Conservation (phyloP, 257 asterid species). For the Penstemon eatonii region DNA sequence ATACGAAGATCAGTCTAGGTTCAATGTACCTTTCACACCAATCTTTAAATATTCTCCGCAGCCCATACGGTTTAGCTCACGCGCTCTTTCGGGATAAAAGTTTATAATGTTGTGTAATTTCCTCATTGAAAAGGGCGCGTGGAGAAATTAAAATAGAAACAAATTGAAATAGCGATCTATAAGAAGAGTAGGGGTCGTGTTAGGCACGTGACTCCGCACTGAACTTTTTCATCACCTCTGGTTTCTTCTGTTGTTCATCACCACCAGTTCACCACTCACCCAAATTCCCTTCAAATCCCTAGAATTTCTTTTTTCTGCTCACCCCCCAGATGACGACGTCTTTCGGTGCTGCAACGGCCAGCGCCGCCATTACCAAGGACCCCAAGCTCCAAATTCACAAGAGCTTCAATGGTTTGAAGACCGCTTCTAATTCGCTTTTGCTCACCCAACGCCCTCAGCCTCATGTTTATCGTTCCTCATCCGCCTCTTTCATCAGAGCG, state of each 20-base stretch:
- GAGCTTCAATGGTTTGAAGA: conserved; percentile 39
- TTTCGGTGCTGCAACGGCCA: conserved; percentile 40
- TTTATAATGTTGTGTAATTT: background rate
- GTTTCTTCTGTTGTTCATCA: background rate
- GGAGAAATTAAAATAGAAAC: background rate
- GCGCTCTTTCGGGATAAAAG: conserved; percentile 6
- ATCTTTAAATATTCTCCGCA: conserved; percentile 1
- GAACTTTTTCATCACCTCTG: background rate
- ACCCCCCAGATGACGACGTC: conserved; percentile 43
- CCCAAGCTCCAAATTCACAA: conserved; percentile 39
- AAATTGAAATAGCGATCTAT: background rate
- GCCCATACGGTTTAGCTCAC: conserved; percentile 24
- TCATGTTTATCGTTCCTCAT: conserved; percentile 29
- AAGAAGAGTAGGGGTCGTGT: conserved; percentile 3
- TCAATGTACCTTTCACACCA: conserved; percentile 22
- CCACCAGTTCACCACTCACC: background rate
- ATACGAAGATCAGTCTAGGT: conserved; percentile 10
- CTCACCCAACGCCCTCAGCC: conserved; percentile 43
- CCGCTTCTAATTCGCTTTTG: conserved; percentile 44
- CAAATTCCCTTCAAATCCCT: background rate
- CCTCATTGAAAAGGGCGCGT: conserved; percentile 15
- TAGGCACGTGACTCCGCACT: conserved; percentile 25
- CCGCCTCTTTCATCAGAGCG: conserved; percentile 57
- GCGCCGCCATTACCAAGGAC: conserved; percentile 42
- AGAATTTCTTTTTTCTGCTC: background rate